Evolutionary conservation across 23 red algal genomes (phyloP), one percentile per base, ranked within the genome.

Genomic region (Gracilaria caudata): DNA sequence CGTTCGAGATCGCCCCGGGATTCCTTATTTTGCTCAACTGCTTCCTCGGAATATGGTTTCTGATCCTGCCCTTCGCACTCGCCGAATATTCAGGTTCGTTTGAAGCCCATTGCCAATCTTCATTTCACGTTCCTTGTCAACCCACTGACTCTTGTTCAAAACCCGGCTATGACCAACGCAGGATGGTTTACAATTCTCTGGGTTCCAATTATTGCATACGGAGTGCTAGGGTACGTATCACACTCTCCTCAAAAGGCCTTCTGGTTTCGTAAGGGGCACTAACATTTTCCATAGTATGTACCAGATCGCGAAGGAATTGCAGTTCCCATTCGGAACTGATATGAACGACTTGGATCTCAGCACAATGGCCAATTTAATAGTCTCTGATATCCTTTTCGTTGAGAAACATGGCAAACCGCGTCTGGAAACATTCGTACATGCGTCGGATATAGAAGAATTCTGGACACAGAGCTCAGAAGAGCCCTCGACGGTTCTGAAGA

Each of bases 101-200:
- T n/a, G n/a, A n/a, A n/a, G n/a, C n/a, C n/a, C n/a, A n/a, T n/a
- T n/a, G n/a, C n/a, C n/a, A n/a, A n/a, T n/a, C n/a, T n/a, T n/a
- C n/a, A n/a, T n/a, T n/a, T 36, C 29, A 7, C 23, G n/a, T n/a
- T n/a, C n/a, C 30, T 66, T 33, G 30, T 68, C 46, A 23, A 4
- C 37, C 5, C 16, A 10, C 30, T 28, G 32, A 86, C n/a, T 14
- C 0, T 13, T 13, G 30, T 25, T n/a, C n/a, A n/a, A n/a, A n/a
- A n/a, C n/a, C n/a, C n/a, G n/a, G n/a, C n/a, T n/a, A n/a, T n/a
- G n/a, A n/a, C n/a, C n/a, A n/a, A n/a, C n/a, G n/a, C 56, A 73
- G 82, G 82, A 33, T 86, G 82, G 82, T 86, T 86, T 36, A 86
- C 82, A 21, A 86, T 86, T 20, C 41, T 86, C 16, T 86, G 82